Percentiles rank a stretch among this genome's conserved stretches.
phyloP scores from a whole-genome alignment of 2,329 filamentous ascomycete genomes.

The Curvularia verruculosa region DNA sequence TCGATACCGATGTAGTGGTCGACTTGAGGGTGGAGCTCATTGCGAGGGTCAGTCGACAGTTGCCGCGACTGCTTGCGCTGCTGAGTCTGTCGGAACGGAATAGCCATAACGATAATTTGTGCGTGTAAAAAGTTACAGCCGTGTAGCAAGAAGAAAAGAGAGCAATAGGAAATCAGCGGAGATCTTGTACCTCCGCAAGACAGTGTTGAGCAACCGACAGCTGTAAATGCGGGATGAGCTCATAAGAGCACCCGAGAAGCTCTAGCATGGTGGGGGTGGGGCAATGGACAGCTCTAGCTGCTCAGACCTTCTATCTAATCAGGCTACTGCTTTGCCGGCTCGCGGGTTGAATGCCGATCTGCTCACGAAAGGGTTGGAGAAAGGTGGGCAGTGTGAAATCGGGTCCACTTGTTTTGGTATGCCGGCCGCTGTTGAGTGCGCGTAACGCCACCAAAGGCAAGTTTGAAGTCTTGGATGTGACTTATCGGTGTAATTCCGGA shows the following conservation, averaged over 20 bases:
- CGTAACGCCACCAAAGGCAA: constrained; percentile 31
- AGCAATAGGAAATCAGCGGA: constrained; percentile 3
- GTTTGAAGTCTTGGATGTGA: constrained; percentile 13
- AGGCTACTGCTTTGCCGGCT: constrained; percentile 19
- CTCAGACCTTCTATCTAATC: constrained; percentile 28
- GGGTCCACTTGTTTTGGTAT: constrained; percentile 40
- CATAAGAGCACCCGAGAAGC: constrained; percentile 39
- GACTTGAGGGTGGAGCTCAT: constrained; percentile 62
- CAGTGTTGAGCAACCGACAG: constrained; percentile 43
- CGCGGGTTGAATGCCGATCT: constrained; percentile 27
- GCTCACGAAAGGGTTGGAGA: constrained; percentile 25
- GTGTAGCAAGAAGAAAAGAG: background rate
- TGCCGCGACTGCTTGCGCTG: constrained; percentile 50
- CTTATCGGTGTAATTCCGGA: constrained; percentile 13
- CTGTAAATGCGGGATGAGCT: constrained; percentile 45
- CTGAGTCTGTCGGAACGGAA: constrained; percentile 35
- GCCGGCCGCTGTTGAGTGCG: constrained; percentile 28
- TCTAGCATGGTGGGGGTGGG: constrained; percentile 44
- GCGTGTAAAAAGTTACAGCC: constrained; percentile 5
- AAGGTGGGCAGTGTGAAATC: constrained; percentile 42
- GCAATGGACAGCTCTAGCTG: constrained; percentile 30
- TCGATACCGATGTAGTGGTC: constrained; percentile 84
- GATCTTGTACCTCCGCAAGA: constrained; percentile 13
- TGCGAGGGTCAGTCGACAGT: constrained; percentile 59
- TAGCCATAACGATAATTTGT: constrained; percentile 26